A percentile compares a stretch with the other conserved stretches of the same genome.
Conservation (phyloP, 129 eudicot species). For the Flaveria robusta region DNA sequence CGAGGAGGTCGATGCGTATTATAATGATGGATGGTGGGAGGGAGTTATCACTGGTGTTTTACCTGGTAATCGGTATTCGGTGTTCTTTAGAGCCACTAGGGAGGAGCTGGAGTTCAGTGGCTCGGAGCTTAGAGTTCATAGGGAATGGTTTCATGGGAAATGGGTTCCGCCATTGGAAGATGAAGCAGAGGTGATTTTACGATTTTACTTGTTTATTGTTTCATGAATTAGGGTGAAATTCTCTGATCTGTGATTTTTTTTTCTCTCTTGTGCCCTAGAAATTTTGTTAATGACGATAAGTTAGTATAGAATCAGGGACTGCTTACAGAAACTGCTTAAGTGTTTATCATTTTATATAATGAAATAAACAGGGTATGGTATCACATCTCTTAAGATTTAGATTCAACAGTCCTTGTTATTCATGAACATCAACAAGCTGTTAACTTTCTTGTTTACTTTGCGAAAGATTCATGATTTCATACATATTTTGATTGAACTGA, state of each 20-base stretch:
- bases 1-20: conserved; percentile 75
- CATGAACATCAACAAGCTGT: background rate
- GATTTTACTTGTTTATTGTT: too few relatives aligned
- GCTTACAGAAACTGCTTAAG: background rate
- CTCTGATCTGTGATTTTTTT: background rate
- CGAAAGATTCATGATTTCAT: background rate
- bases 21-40: conserved; percentile 78
- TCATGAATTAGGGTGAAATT: background rate
- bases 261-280: conserved; percentile 1
- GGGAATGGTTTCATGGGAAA: conserved; percentile 69
- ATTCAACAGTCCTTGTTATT: background rate
- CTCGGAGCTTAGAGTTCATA: conserved; percentile 50
- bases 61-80: conserved; percentile 37
- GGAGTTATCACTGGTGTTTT: conserved; percentile 49
- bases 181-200: conserved; percentile 24
- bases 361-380: background rate
- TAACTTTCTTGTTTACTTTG: background rate
- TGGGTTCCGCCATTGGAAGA: conserved; percentile 69
- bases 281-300: background rate
- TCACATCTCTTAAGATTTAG: background rate
- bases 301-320: background rate
- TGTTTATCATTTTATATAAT: too few relatives aligned
- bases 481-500: background rate
- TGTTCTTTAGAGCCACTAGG: conserved; percentile 47
- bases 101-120: conserved; percentile 51